Evolutionary conservation across 495 filamentous ascomycete species (phyloP), one percentile per base, ranked within the genome.

Genomic region (Poronia punctata): DNA sequence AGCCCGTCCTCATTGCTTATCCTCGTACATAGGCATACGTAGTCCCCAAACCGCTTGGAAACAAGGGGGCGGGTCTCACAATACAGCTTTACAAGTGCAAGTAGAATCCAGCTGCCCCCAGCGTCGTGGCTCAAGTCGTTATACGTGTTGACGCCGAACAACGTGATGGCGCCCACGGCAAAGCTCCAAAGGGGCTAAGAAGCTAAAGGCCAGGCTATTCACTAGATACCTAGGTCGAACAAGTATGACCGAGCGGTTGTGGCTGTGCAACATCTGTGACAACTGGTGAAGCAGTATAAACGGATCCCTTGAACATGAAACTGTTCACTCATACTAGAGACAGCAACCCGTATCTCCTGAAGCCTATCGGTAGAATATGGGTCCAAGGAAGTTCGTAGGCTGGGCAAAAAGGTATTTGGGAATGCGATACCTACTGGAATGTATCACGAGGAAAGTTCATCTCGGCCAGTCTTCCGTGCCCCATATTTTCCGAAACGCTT

Each of bases 241-340:
- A 16, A 6, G 12, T 7, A 11, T 42, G 21, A 22, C 28, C 20
- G 14, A 11, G 29, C 15, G 12, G 38, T 10, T 17, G 22, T 28
- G 17, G 15, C 16, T 24, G 39, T 14, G 30, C 12, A 22, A 22
- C 12, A 21, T 27, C 23, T 28, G 31, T 22, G 40, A 35, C 29
- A 6, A n/a, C 5, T 14, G 23, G n/a, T 28, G 31, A 43, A 21
- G 30, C 31, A 35, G 23, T 22, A 21, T 28, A 18, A 35, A 20
- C n/a, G 28, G 40, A 35, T 35, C 40, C n/a, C 17, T 20, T 28
- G 31, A 22, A 28, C 6, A 16, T 43, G 23, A 35, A 28, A 43
- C 31, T 16, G 22, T n/a, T 26, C 20, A 32, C n/a, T 40, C 8
- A 15, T 28, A 19, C 30, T 33, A 11, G 15, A n/a, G 29, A 20